Percentiles rank a stretch among this genome's conserved stretches.
Conservation (phyloP, 2,329 filamentous ascomycete genomes). For the Decorospora gaudefroyi region DNA sequence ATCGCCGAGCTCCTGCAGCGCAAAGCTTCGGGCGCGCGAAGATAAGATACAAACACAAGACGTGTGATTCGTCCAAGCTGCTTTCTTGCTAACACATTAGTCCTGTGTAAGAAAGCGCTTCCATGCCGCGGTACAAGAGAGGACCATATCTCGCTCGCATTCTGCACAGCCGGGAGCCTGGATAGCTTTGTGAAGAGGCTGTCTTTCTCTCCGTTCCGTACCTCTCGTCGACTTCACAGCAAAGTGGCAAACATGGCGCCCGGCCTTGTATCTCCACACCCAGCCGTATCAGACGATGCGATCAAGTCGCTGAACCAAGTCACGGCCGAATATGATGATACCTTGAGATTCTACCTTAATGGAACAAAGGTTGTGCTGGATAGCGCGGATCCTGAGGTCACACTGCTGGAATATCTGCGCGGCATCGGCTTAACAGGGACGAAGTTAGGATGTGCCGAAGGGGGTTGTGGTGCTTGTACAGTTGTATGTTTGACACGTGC, state of each 20-base stretch:
- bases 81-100: conserved; percentile 2
- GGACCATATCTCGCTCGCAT: conserved; percentile 19
- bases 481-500: conserved; percentile 60
- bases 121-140: conserved; percentile 9
- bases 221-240: neutral
- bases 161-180: conserved; percentile 19
- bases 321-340: conserved; percentile 81
- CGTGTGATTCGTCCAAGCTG: conserved; percentile 22
- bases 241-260: conserved; percentile 58
- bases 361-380: conserved; percentile 87
- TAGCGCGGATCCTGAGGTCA: conserved; percentile 86
- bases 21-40: conserved; percentile 16
- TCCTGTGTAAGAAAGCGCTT: conserved; percentile 3
- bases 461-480: conserved; percentile 94
- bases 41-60: conserved; percentile 22
- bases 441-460: conserved; percentile 94
- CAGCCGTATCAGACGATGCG: conserved; percentile 54
- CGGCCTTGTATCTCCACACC: conserved; percentile 52
- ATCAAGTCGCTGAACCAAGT: conserved; percentile 61
- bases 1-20: conserved; percentile 37
- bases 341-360: conserved; percentile 90
- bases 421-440: conserved; percentile 94
- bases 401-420: conserved; percentile 87
- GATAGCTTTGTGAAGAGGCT: conserved; percentile 3
- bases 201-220: neutral